Evolutionary conservation across 2,329 filamentous ascomycete genomes (phyloP), one percentile per base, ranked within the genome.

Genomic region (Mycosphaerelloides madeirae): DNA sequence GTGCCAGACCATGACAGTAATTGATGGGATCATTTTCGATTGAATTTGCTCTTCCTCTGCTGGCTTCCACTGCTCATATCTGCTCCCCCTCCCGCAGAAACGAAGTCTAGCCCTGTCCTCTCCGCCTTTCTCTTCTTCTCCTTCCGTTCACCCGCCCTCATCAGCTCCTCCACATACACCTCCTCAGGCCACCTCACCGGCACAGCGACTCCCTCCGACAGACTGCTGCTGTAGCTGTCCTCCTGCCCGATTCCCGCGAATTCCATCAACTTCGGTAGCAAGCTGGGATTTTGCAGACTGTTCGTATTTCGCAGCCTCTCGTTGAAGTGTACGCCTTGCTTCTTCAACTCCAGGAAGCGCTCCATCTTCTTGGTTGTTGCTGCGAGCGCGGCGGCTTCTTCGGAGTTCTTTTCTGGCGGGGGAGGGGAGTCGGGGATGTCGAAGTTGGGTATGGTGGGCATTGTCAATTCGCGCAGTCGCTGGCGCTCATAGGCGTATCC

Each of bases 261-360:
- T 18, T 72, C 74, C 69, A 88, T 74, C 43, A 91, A 71, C 66
- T 86, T 88, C 50, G 84, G 80, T 65, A 81, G 78, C 41, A 90
- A 69, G 32, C 77, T 78, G 2, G 87, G 87, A 60, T 91, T 91
- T 40, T 79, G 78, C 46, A 90, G 69, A 6, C 84, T 79, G 1
- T 77, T 68, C 0, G 83, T 85, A 45, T 76, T 74, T 29, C 84
- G 78, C 7, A 93, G 71, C 49, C 84, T 82, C 56, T 80, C 73
- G 63, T 93, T 90, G 73, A 91, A 91, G 66, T 93, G 87, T 13
- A 82, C 74, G 3, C 83, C 83, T 51, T 83, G 79, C 59, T 79
- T 81, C 68, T 93, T 93, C n/a, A 91, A 74, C 35, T 79, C 74
- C 0, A 91, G 76, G 54, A 93, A 91, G 47, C 81, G 79, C 50